Conservation (phyloP, 2,329 filamentous ascomycete species). For the Sporothrix luriei region DNA sequence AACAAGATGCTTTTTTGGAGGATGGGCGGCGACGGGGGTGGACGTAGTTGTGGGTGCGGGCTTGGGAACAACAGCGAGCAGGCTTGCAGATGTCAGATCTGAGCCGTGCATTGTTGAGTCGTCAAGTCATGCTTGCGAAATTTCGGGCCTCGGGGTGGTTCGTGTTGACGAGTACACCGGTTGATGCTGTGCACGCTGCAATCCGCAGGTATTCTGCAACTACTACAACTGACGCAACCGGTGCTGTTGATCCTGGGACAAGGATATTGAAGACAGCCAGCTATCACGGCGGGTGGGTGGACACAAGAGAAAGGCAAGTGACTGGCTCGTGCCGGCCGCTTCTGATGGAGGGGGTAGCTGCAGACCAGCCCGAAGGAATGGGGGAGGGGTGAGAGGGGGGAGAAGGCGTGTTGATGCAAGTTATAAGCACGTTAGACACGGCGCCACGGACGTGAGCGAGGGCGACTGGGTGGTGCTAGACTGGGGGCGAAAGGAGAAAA, state of each 20-base stretch:
- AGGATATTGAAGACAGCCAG: constrained; percentile 24
- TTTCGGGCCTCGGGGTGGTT: neutral
- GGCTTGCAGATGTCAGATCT: constrained; percentile 33
- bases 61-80: neutral
- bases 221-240: constrained; percentile 7
- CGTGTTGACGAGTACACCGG: constrained; percentile 25
- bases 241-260: constrained; percentile 23
- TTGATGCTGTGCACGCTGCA: constrained; percentile 28
- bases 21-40: constrained; percentile 4
- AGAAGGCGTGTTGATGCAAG: constrained; percentile 25
- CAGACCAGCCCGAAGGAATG: constrained; percentile 31
- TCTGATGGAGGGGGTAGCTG: constrained; percentile 7
- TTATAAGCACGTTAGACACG: constrained; percentile 28
- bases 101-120: constrained; percentile 20
- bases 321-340: constrained; percentile 27
- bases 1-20: constrained; percentile 23
- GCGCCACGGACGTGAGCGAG: constrained; percentile 18
- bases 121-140: neutral
- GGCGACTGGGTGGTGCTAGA: neutral
- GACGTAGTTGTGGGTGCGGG: constrained; percentile 27
- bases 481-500: neutral
- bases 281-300: constrained; percentile 20
- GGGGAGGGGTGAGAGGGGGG: constrained; percentile 19
- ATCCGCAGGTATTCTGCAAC: constrained; percentile 28
- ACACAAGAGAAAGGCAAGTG: constrained; percentile 6